Evolutionary conservation across 176 grass and related monocot genomes (phyloP).

Genomic region (Juncus inflexus): DNA sequence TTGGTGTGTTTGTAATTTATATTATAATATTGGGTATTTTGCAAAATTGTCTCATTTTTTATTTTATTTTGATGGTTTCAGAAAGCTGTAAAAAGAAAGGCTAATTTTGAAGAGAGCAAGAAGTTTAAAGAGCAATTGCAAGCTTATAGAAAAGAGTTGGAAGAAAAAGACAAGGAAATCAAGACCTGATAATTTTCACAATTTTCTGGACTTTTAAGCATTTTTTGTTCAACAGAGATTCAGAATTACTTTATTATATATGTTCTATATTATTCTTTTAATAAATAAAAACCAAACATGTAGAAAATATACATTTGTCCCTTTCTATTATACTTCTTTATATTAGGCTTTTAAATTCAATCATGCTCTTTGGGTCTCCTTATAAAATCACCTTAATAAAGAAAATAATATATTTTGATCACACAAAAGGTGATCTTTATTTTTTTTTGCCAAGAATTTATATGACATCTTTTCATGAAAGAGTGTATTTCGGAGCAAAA

Average conservation of each 20-base stretch:
- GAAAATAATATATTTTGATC: not conserved
- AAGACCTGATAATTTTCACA: constrained; percentile 8
- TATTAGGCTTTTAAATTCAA: not conserved
- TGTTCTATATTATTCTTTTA: not conserved
- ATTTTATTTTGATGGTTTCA: constrained; percentile 26
- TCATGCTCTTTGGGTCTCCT: constrained; percentile 20
- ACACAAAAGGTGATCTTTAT: not conserved
- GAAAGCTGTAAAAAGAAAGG: constrained; percentile 91
- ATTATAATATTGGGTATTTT: not conserved
- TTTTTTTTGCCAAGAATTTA: constrained; percentile 24
- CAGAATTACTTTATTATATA: not conserved
- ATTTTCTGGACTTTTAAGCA: constrained; percentile 4
- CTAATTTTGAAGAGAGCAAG: constrained; percentile 79
- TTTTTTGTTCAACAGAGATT: not conserved
- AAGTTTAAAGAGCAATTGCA: constrained; percentile 80
- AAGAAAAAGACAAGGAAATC: constrained; percentile 40
- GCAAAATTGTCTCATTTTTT: not conserved
- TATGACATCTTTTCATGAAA: constrained; percentile 25
- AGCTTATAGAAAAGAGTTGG: constrained; percentile 72
- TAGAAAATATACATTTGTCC: not conserved
- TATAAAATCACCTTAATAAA: not conserved
- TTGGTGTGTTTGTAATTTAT: not conserved
- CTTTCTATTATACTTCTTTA: not conserved
- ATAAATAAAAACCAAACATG: not conserved
- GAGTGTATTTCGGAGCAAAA: constrained; percentile 17